These are phyloP conservation scores for Thermochaetoides dissita DNA, from an alignment of 2,329 filamentous ascomycete species.

Conservation along the genomic window DNA sequence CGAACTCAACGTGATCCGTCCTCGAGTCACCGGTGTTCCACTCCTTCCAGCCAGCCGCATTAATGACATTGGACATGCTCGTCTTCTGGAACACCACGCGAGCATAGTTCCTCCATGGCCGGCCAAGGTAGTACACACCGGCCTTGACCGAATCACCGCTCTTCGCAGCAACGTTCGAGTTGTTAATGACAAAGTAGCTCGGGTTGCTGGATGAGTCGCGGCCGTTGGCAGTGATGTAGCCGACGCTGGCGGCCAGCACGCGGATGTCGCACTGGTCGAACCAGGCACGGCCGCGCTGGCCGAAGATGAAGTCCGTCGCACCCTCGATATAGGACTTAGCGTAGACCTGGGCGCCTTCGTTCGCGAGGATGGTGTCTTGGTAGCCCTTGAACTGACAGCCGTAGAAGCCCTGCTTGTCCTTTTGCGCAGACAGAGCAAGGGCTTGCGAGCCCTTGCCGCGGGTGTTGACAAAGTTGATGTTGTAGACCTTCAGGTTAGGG, in stretches of 20 bases:
- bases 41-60: conserved; percentile 41
- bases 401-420: conserved; percentile 30
- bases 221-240: conserved; percentile 23
- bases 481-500: conserved; percentile 44
- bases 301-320: conserved; percentile 37
- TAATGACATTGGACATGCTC: conserved; percentile 39
- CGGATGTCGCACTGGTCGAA: conserved; percentile 22
- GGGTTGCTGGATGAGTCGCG: conserved; percentile 22
- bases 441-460: conserved; percentile 34
- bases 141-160: conserved; percentile 22
- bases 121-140: conserved; percentile 32
- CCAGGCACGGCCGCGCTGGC: conserved; percentile 28
- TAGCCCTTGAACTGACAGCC: conserved; percentile 31
- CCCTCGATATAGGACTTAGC: conserved; percentile 29
- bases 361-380: conserved; percentile 36
- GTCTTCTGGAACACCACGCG: conserved; percentile 36
- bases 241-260: conserved; percentile 4
- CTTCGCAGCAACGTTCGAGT: conserved; percentile 27
- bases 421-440: conserved; percentile 31
- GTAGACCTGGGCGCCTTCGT: conserved; percentile 34
- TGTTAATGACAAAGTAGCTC: conserved; percentile 34
- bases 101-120: conserved; percentile 33
- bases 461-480: conserved; percentile 38
- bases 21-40: conserved; percentile 38
- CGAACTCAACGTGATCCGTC: conserved; percentile 39